These are phyloP conservation scores for Podospora pseudoanserina DNA, from an alignment of 495 filamentous ascomycete species.

Conservation along the genomic window DNA sequence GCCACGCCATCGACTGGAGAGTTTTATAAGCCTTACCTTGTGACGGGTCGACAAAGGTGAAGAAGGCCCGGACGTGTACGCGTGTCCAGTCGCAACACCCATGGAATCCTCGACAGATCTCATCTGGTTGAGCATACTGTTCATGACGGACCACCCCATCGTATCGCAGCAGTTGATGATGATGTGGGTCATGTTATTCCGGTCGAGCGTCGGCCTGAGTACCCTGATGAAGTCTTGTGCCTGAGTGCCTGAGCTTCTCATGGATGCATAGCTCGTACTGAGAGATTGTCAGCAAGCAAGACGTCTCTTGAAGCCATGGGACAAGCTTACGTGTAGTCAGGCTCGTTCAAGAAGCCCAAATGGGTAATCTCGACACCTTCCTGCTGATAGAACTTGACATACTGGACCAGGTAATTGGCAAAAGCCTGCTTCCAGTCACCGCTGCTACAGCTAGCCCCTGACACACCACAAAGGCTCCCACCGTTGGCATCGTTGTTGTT, in stretches of 20 bases:
- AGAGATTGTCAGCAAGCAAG: neutral
- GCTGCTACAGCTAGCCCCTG: constrained; percentile 42
- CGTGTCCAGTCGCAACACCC: constrained; percentile 44
- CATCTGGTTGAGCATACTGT: constrained; percentile 42
- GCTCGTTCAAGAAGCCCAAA: constrained; percentile 54
- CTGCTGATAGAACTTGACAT: constrained; percentile 46
- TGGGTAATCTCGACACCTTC: constrained; percentile 47
- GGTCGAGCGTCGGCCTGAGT: constrained; percentile 43
- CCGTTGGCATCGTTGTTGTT: constrained; percentile 50
- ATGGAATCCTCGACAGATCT: constrained; percentile 39
- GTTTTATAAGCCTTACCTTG: neutral
- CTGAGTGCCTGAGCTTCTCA: constrained; percentile 46
- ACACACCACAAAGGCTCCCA: constrained; percentile 51
- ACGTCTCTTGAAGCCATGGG: constrained; percentile 6
- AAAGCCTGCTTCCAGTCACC: constrained; percentile 57
- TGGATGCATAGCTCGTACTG: constrained; percentile 43
- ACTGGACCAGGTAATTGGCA: constrained; percentile 53
- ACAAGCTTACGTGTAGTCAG: constrained; percentile 32
- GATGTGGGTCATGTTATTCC: constrained; percentile 34
- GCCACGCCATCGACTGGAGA: neutral
- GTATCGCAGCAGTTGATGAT: constrained; percentile 52
- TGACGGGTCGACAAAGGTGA: constrained; percentile 39
- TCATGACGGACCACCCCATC: constrained; percentile 44
- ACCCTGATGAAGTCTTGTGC: constrained; percentile 53
- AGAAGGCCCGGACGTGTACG: constrained; percentile 41